Conservation (phyloP, 2,329 filamentous ascomycete species). For the Cladosporium austrohemisphaericum region DNA sequence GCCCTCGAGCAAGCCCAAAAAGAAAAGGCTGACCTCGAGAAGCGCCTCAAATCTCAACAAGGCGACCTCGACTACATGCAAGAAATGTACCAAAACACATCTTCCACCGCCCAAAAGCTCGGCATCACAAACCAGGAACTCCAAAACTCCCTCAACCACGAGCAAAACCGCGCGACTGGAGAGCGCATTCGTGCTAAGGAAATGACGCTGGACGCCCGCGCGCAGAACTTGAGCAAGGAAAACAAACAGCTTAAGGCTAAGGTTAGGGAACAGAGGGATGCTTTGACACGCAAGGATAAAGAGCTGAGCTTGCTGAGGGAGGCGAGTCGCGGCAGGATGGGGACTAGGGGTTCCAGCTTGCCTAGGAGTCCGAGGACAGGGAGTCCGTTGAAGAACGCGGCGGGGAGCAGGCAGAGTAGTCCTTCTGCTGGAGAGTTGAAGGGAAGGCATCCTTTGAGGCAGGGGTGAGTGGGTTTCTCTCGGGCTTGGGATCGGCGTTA, state of each 20-base stretch:
- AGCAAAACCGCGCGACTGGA: constrained; percentile 27
- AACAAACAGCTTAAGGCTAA: constrained; percentile 27
- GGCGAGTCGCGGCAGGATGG: constrained; percentile 31
- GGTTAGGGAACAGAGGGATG: constrained; percentile 27
- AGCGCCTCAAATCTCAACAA: constrained; percentile 34
- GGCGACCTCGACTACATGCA: constrained; percentile 56
- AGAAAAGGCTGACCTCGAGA: constrained; percentile 29
- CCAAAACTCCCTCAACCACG: constrained; percentile 31
- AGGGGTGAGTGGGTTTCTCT: too few relatives aligned
- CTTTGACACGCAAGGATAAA: constrained; percentile 32
- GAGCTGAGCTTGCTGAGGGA: constrained; percentile 34
- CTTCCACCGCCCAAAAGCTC: constrained; percentile 46
- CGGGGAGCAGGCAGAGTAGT: constrained; percentile 28
- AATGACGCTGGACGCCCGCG: constrained; percentile 23
- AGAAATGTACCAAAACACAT: constrained; percentile 57
- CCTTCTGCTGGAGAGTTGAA: constrained; percentile 27
- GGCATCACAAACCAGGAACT: constrained; percentile 48
- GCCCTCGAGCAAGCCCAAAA: constrained; percentile 21
- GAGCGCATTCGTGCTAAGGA: constrained; percentile 26
- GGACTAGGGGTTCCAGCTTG: constrained; percentile 35
- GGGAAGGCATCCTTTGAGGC: constrained; percentile 14
- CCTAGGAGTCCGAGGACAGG: constrained; percentile 35
- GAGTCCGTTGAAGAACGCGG: constrained; percentile 29
- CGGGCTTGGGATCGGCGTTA: too few relatives aligned
- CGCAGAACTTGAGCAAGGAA: constrained; percentile 24